A percentile compares a stretch with the other conserved stretches of the same genome.
Conservation (phyloP, 208 protist genomes). For the Endotrypanum monterogeii region DNA sequence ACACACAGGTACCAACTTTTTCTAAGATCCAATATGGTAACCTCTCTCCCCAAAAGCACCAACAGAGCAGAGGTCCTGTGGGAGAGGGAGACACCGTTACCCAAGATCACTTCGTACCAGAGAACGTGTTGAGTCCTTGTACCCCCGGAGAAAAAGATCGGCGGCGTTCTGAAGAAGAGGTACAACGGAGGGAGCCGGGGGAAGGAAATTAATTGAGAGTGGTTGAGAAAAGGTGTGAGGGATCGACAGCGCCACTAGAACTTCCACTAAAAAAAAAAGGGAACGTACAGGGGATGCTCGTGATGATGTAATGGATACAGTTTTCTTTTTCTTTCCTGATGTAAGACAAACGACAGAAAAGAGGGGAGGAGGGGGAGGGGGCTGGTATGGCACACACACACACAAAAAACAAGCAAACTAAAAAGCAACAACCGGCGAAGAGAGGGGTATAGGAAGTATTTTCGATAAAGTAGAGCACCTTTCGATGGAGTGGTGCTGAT, state of each 20-base stretch:
- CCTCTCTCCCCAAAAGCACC: too few species aligned
- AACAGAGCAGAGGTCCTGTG: neutral
- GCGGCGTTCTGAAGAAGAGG: neutral
- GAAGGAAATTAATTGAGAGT: too few species aligned
- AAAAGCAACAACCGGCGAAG: neutral
- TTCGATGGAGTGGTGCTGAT: constrained; percentile 19
- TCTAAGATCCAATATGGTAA: too few species aligned
- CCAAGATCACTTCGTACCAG: neutral
- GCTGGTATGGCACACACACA: neutral
- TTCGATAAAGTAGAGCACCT: too few species aligned
- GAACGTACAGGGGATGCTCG: neutral
- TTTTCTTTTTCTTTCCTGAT: constrained; percentile 3
- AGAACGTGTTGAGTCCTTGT: neutral
- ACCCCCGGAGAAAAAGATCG: constrained; percentile 9
- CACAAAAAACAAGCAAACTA: constrained; percentile 2
- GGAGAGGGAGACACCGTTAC: neutral
- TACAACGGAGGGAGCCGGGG: neutral
- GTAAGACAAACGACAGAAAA: neutral
- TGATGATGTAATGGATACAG: too few species aligned
- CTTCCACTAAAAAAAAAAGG: neutral
- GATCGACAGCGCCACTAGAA: neutral
- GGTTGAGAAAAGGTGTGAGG: neutral
- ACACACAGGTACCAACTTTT: too few species aligned
- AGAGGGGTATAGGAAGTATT: too few species aligned
- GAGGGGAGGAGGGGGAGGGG: neutral